Percentiles rank a stretch among this genome's conserved stretches.
Conservation (phyloP, 1,139 yeast species). For the Barnettozyma hawaiiensis region DNA sequence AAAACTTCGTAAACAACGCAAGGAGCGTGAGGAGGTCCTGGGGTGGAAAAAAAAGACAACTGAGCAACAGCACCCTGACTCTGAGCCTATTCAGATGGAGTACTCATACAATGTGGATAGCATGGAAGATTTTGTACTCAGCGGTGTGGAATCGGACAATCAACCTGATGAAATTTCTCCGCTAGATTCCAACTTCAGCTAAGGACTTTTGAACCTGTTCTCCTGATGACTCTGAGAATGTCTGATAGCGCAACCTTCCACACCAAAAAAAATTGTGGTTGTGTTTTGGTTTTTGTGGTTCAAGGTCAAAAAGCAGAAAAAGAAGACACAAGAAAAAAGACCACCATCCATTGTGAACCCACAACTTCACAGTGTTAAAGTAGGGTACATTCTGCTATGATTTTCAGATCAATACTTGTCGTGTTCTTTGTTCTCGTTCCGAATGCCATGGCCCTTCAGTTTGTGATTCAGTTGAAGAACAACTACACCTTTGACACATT, state of each 20-base stretch:
- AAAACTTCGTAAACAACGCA: constrained; percentile 20
- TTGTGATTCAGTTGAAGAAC: constrained; percentile 22
- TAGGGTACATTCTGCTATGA: not conserved
- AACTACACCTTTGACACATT: constrained; percentile 17
- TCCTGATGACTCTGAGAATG: not conserved
- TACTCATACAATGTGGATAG: constrained; percentile 1
- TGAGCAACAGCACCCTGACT: not conserved
- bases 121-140: constrained; percentile 5
- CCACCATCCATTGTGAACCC: too few species aligned
- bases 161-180: not conserved
- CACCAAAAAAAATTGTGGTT: too few species aligned
- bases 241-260: too few species aligned
- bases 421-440: not conserved
- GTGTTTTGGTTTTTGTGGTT: not conserved
- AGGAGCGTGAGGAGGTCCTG: not conserved
- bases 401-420: not conserved
- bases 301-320: not conserved
- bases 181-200: not conserved
- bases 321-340: not conserved
- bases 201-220: not conserved
- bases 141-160: not conserved
- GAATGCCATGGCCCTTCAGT: constrained; percentile 12
- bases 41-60: not conserved
- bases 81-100: not conserved
- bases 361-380: not conserved